Percentiles rank a stretch among this genome's conserved stretches.
phyloP scores from a whole-genome alignment of 2,329 filamentous ascomycete species.

The Cercospora beticola region DNA sequence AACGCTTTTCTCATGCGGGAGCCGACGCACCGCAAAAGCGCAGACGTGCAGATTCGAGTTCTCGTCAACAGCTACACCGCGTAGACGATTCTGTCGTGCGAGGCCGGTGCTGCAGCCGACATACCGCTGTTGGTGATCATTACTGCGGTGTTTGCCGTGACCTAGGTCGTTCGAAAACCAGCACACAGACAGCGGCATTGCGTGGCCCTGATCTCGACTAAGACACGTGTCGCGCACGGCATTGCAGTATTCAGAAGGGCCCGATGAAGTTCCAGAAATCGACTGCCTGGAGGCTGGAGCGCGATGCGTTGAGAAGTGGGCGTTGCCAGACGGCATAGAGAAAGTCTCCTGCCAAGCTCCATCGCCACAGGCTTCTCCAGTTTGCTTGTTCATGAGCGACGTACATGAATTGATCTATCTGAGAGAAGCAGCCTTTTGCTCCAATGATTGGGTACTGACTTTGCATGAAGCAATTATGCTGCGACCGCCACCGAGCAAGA shows the following conservation, averaged over 20 bases:
- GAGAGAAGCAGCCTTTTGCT: background rate
- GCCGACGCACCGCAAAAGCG: background rate
- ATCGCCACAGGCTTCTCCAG: constrained; percentile 10
- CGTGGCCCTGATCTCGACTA: background rate
- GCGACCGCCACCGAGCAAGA: constrained; percentile 6
- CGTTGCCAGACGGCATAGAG: background rate
- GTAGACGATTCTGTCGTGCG: background rate
- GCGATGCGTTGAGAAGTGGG: background rate
- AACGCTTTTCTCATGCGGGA: background rate
- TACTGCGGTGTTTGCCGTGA: background rate
- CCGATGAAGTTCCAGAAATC: background rate
- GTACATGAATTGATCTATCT: background rate
- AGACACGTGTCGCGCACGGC: background rate
- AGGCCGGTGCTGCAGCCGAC: background rate
- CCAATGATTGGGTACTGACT: background rate
- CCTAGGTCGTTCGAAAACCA: background rate
- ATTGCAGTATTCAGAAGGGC: background rate
- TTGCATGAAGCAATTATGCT: constrained; percentile 1
- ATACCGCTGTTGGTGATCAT: background rate
- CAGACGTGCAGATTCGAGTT: background rate
- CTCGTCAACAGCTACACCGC: background rate
- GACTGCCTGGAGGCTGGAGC: background rate
- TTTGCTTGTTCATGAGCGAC: constrained; percentile 2
- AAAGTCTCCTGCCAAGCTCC: background rate
- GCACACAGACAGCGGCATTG: background rate